Evolutionary conservation across 768 basidiomycete genomes (phyloP).

Genomic region (Macrocybe gigantea): DNA sequence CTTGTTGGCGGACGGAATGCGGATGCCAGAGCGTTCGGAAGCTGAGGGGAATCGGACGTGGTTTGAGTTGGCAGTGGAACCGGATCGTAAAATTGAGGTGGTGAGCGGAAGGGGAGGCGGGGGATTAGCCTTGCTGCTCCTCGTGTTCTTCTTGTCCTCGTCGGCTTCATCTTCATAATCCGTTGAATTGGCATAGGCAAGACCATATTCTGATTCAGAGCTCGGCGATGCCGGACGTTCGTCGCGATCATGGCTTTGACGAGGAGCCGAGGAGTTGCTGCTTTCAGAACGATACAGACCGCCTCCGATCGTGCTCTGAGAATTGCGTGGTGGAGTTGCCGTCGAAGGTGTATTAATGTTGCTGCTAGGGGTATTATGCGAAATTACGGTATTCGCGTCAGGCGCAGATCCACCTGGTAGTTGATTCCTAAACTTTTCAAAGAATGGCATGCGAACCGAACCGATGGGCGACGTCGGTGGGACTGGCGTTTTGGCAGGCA

Average conservation of each 20-base stretch:
- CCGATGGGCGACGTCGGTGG: too few relatives aligned
- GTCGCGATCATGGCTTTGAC: constrained; percentile 1
- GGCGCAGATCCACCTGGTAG: constrained; percentile 18
- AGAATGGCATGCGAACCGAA: constrained; percentile 39
- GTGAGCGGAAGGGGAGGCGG: constrained; percentile 17
- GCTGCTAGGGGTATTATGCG: constrained; percentile 8
- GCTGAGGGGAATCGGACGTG: constrained; percentile 15
- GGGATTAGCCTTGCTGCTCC: constrained; percentile 13
- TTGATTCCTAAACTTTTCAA: constrained; percentile 47
- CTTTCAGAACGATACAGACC: constrained; percentile 1
- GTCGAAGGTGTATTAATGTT: constrained; percentile 9
- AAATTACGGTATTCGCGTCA: constrained; percentile 3
- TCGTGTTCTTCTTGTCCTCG: constrained; percentile 9
- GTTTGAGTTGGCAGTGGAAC: constrained; percentile 13
- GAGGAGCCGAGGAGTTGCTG: constrained; percentile 12
- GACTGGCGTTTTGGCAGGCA: background rate
- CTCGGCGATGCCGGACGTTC: constrained; percentile 14
- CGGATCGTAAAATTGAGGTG: constrained; percentile 19
- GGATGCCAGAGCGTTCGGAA: constrained; percentile 8
- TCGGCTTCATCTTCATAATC: constrained; percentile 35
- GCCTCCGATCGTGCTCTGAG: too few relatives aligned
- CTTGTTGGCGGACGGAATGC: background rate
- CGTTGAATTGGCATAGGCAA: constrained; percentile 46
- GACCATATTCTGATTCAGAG: constrained; percentile 36
- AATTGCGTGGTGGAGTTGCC: too few relatives aligned